Evolutionary conservation across 1,139 yeast species (phyloP), one percentile per base, ranked within the genome.

Genomic region (Geotrichum siamense): DNA sequence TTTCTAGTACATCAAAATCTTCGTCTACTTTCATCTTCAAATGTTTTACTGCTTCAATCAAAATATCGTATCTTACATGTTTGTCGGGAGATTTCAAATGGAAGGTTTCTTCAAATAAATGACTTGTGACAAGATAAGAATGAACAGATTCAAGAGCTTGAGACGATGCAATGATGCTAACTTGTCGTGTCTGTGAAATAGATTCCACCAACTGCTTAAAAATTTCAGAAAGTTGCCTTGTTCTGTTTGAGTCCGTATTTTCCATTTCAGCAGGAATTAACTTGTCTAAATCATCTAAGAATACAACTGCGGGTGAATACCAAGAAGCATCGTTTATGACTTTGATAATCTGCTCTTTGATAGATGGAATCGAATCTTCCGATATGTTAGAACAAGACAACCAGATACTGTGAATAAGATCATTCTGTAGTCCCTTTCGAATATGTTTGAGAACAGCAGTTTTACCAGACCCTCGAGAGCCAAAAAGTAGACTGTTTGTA

Each of bases 391-490:
- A 70, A 65, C 93, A 75, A 65, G 80, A 63, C 16, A 75, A 54
- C 29, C 73, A 67, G 2, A 78, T 62, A 21, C 60, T 51, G 51
- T 70, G 74, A 41, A 64, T 66, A 8, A 78, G 77, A 33, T 65
- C 58, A 1, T 62, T 55, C 5, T 58, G 51, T 15, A 82, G 60
- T 5, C 57, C 56, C 2, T 62, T 51, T 0, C 71, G 58, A 1
- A 83, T 58, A 27, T 71, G 65, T 5, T 68, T 63, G 15, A 79
- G 59, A 0, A 81, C 55, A 1, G 77, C 65, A 0, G 91, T 67
- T 59, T 89, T 89, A 1, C 96, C 97, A 51, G 86, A 73, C 0
- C 96, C 96, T 0, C 85, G 68, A 30, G 79, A 68, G 0, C 97
- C 97, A 53, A 78, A 73, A 0, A 89, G 58, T 43, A 85, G 64